These are phyloP conservation scores for Davidsoniella eucalypti DNA, from an alignment of 2,329 filamentous ascomycete genomes.

Conservation along the genomic window DNA sequence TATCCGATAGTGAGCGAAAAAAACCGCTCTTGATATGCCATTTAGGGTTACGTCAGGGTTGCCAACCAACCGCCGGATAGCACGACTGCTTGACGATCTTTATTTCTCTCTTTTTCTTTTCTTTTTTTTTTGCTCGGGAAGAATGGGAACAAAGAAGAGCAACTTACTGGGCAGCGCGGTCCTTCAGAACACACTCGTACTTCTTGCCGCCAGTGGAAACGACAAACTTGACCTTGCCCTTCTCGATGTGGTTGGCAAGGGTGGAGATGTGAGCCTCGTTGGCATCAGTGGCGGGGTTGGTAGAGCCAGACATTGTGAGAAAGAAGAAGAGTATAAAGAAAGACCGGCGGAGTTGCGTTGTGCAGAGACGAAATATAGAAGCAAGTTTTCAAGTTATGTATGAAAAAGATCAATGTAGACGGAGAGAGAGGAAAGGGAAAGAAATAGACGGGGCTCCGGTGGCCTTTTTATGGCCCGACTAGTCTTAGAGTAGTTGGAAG, in stretches of 20 bases:
- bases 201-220: slow-evolving; percentile 26
- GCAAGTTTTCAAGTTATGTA: neutral
- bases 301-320: slow-evolving; percentile 13
- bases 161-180: slow-evolving; percentile 29
- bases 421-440: neutral
- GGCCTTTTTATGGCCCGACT: neutral
- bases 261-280: slow-evolving; percentile 8
- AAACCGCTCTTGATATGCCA: too few relatives aligned
- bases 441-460: neutral
- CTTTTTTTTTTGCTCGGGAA: neutral
- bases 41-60: neutral
- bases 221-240: slow-evolving; percentile 28
- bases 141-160: neutral
- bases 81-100: too few relatives aligned
- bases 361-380: neutral
- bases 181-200: slow-evolving; percentile 26
- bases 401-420: neutral
- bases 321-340: neutral
- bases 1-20: neutral
- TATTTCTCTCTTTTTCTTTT: too few relatives aligned
- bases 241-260: slow-evolving; percentile 21
- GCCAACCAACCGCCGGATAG: too few relatives aligned
- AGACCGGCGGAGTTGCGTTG: neutral
- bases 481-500: neutral
- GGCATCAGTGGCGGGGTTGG: slow-evolving; percentile 9